Evolutionary conservation across 805 yeast species (phyloP), one percentile per base, ranked within the genome.

Genomic region (Kodamaea kaohsiungensis): DNA sequence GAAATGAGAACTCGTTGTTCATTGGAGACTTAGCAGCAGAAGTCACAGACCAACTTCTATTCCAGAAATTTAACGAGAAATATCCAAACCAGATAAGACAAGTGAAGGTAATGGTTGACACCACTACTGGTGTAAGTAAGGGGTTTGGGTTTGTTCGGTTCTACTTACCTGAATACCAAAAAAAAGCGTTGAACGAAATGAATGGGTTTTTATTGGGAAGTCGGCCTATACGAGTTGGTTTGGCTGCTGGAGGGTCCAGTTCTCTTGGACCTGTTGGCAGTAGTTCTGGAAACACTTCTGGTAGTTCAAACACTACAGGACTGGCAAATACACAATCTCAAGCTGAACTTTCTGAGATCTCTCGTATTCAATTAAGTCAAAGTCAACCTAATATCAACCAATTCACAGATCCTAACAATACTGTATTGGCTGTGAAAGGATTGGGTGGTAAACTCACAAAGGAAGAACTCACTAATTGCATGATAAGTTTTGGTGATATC

Each of bases 61-160:
- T 81, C 54, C 87, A 87, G 49, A 76, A 82, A 43, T 91, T 92
- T 71, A 85, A 83, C 56, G 70, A 83, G 4, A 81, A 84, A 55
- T 91, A 82, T 65, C 86, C 92, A 1, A 87, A 92, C 6, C 67
- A 69, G 46, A 84, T 90, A 52, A 79, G 84, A 51, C 85, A 87
- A 60, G 95, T 86, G 6, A 90, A 88, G 64, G 83, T 91, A 57
- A 90, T 91, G 85, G 68, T 81, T 48, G 97, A 91, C 68, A 85
- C 84, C 39, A 65, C 70, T 10, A 85, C 96, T 0, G 86, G 87
- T 30, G 78, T 78, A 48, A 82, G 93, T 6, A 85, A 89, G 64
- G 96, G 97, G 10, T 91, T 88, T 69, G 98, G 97, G 1, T 92
- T 92, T 73, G 89, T 91, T n/a, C 83, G 89, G 57, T 91, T 91